Evolutionary conservation across 352 stramenopile genomes (phyloP), one percentile per base, ranked within the genome.

Genomic region (Globisporangium okanoganense): DNA sequence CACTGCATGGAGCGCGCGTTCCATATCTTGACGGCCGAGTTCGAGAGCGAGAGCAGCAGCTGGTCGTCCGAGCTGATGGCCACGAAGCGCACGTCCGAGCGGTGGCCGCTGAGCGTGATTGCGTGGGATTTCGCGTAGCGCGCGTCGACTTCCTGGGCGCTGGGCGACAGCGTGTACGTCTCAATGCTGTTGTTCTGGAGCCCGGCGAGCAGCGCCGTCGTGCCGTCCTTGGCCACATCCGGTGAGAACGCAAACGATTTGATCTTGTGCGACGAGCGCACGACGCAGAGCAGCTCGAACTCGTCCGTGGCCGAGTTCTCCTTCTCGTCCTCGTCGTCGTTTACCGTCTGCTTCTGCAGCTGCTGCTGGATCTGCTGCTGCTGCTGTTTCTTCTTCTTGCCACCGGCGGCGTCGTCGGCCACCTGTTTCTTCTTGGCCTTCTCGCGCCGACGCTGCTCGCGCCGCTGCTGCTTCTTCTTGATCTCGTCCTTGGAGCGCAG

Each of bases 121-220:
- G 80, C 69, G 60, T 94, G 79, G 9, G 81, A 71, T 48, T 87
- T 91, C 29, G 69, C 67, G 41, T 83, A 90, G 44, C 85, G 71
- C 24, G 74, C 66, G 54, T 96, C 87, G 2, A 97, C 71, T 13
- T 85, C 73, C 12, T 65, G 53, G 8, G 76, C 72, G 51, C 55
- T 73, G 6, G 85, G 85, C 48, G 72, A 79, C 24, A 94, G 65
- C 49, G 78, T 73, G 73, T 96, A 97, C 24, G 90, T 81, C 75
- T 98, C 92, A 29, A 98, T 85, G 47, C 69, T 83, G 76, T 98
- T 98, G 78, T 95, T 97, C 73, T 96, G 87, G 31, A 97, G 75
- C 7, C 87, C 88, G 16, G 97, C 67, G 57, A 97, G 73, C 20
- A 98, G 59, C 31, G 82, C 89, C 53, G 81, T 88, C 51, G 79